A percentile compares a stretch with the other conserved stretches of the same genome.
Conservation (phyloP, 495 filamentous ascomycete genomes). For the Parathielavia appendiculata region DNA sequence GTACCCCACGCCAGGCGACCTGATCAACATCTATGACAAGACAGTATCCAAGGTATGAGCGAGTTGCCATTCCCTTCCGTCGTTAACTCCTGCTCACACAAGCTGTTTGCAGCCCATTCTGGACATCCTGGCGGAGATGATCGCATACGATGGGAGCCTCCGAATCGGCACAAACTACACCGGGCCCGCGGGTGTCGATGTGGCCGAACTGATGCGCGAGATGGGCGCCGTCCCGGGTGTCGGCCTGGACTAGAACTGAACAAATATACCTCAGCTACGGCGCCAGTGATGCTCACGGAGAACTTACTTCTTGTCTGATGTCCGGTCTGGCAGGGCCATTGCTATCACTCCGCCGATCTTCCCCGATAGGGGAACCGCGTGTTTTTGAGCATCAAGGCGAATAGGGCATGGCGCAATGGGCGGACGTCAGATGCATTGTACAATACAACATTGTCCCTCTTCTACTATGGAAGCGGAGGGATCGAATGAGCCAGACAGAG, state of each 20-base stretch:
- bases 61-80: not conserved
- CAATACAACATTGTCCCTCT: conserved; percentile 3
- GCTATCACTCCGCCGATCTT: not conserved
- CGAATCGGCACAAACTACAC: conserved; percentile 53
- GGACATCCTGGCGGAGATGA: conserved; percentile 95
- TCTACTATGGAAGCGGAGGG: not conserved
- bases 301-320: not conserved
- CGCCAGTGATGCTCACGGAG: not conserved
- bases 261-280: no score
- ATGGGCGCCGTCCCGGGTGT: conserved; percentile 38
- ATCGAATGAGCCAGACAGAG: no score
- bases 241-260: conserved; percentile 38
- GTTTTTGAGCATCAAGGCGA: not conserved
- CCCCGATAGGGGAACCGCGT: not conserved
- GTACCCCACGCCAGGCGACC: conserved; percentile 85
- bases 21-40: conserved; percentile 97
- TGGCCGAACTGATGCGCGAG: conserved; percentile 36
- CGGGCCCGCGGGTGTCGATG: conserved; percentile 26
- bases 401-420: not conserved
- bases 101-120: conserved; percentile 63
- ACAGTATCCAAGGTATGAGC: conserved; percentile 76
- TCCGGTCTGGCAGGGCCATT: not conserved
- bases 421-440: conserved; percentile 6
- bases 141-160: conserved; percentile 76
- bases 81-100: conserved; percentile 5